Evolutionary conservation across 2,329 filamentous ascomycete species (phyloP).

Genomic region (Colletotrichum sp.): DNA sequence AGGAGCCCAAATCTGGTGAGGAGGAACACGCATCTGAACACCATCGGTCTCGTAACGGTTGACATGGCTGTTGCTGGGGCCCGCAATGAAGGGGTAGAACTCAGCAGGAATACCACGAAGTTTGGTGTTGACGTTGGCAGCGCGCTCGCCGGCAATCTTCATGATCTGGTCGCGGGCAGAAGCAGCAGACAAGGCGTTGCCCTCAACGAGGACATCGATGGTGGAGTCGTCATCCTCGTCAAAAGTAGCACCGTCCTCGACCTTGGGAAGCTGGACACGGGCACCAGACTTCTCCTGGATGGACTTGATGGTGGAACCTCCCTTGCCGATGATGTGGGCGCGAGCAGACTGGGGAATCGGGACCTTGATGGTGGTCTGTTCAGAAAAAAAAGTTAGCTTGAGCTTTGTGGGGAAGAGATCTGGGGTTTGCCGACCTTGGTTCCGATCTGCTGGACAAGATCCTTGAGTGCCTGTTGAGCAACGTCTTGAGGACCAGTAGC

Average conservation of each 20-base stretch:
- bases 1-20: constrained; percentile 75
- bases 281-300: constrained; percentile 91
- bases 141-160: constrained; percentile 85
- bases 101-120: constrained; percentile 86
- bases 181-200: constrained; percentile 86
- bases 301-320: constrained; percentile 87
- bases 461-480: constrained; percentile 87
- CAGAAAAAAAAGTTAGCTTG: background rate
- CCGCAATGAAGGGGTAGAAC: constrained; percentile 94
- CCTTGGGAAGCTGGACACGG: constrained; percentile 86
- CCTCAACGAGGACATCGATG: constrained; percentile 88
- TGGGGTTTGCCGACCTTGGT: constrained; percentile 67
- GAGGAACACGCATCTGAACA: constrained; percentile 82
- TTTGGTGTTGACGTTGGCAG: constrained; percentile 81
- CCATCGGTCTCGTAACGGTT: constrained; percentile 76
- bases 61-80: constrained; percentile 72
- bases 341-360: constrained; percentile 83
- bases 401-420: background rate
- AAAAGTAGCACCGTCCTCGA: constrained; percentile 64
- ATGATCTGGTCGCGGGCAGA: constrained; percentile 84
- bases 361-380: constrained; percentile 67
- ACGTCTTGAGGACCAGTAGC: constrained; percentile 83
- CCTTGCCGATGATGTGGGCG: constrained; percentile 91
- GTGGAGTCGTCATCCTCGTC: constrained; percentile 78
- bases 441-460: constrained; percentile 87